Evolutionary conservation across 1,139 yeast genomes (phyloP).

Genomic region (Geotrichum fermentans): DNA sequence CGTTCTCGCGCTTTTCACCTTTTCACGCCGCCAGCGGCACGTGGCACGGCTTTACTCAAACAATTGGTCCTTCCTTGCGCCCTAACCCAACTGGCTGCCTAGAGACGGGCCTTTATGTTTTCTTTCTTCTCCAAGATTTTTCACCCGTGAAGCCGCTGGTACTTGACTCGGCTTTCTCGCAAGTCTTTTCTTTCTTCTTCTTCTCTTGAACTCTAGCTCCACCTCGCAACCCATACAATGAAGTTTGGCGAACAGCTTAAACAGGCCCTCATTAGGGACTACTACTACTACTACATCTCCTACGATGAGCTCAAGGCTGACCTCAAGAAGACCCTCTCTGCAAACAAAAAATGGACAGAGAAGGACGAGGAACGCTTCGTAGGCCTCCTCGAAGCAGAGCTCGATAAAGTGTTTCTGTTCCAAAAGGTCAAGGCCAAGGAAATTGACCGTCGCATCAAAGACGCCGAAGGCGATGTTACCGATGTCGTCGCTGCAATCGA

Average conservation of each 20-base stretch:
- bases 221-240: constrained; percentile 27
- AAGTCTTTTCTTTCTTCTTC: constrained; percentile 1
- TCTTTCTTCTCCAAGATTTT: too few relatives aligned
- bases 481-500: constrained; percentile 53
- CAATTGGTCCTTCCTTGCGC: not conserved
- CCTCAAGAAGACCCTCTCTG: constrained; percentile 57
- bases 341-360: constrained; percentile 62
- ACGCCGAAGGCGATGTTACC: constrained; percentile 63
- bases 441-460: constrained; percentile 74
- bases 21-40: too few relatives aligned
- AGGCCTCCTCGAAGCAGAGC: constrained; percentile 65
- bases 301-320: constrained; percentile 86
- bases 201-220: not conserved
- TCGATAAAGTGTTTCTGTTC: constrained; percentile 87
- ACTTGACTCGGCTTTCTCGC: too few relatives aligned
- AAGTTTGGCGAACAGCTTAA: constrained; percentile 44
- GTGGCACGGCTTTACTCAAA: constrained; percentile 47
- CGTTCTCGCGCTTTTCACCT: constrained; percentile 48
- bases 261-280: constrained; percentile 50
- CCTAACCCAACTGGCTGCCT: constrained; percentile 1
- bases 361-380: constrained; percentile 77
- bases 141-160: too few relatives aligned
- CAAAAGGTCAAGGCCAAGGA: constrained; percentile 84
- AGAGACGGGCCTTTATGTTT: too few relatives aligned
- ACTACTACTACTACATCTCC: constrained; percentile 81